phyloP scores from a whole-genome alignment of 1,284 basidiomycete species.

The Wallemia ichthyophaga region DNA sequence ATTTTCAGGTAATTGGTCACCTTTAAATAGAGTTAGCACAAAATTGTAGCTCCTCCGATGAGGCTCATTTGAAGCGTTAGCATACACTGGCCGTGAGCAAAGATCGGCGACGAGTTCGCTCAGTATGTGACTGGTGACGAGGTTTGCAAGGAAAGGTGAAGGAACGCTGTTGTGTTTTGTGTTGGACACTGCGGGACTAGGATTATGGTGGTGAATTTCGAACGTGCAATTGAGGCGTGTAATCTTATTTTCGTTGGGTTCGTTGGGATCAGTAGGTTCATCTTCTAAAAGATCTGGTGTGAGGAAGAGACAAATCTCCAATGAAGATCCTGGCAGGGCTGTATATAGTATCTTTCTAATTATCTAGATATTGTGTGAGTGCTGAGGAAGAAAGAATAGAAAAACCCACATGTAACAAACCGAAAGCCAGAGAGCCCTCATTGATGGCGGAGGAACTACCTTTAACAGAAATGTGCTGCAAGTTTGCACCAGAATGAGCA shows the following conservation, averaged over 20 bases:
- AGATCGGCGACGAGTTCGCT: slow-evolving; percentile 23
- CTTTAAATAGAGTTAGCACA: slow-evolving; percentile 14
- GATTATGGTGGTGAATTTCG: slow-evolving; percentile 22
- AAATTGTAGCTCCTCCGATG: slow-evolving; percentile 15
- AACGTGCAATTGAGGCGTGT: slow-evolving; percentile 2
- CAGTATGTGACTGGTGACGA: slow-evolving; percentile 21
- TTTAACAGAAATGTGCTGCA: slow-evolving; percentile 51
- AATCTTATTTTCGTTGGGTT: neutral
- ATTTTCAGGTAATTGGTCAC: slow-evolving; percentile 14
- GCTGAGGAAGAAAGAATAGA: too few species aligned
- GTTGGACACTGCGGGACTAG: slow-evolving; percentile 3
- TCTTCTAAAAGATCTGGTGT: slow-evolving; percentile 3
- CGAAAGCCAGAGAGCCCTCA: slow-evolving; percentile 48
- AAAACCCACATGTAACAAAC: slow-evolving; percentile 42
- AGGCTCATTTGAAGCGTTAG: slow-evolving; percentile 5
- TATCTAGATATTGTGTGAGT: neutral
- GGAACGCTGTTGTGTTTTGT: slow-evolving; percentile 9
- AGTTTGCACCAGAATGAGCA: slow-evolving; percentile 52
- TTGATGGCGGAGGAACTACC: slow-evolving; percentile 22
- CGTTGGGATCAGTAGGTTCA: slow-evolving; percentile 2
- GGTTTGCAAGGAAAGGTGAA: neutral
- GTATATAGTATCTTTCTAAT: neutral
- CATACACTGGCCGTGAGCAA: slow-evolving; percentile 10
- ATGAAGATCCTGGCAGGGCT: neutral
- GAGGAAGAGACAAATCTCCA: neutral